Conservation (phyloP, 2,329 filamentous ascomycete genomes). For the Lanzia echinophila region DNA sequence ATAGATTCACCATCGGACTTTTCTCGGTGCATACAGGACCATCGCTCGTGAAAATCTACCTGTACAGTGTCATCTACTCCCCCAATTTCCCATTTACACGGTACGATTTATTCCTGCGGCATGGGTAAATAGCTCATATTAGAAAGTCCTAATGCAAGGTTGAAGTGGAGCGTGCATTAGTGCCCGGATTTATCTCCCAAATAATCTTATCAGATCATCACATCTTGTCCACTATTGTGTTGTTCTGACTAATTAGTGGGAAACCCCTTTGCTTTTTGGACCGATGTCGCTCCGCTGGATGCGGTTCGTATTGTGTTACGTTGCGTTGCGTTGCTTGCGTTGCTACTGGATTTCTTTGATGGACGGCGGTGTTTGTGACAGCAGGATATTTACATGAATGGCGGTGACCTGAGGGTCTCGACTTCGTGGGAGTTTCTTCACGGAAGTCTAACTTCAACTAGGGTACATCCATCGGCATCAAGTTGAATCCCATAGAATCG, state of each 20-base stretch:
- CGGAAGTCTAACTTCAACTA: too few relatives aligned
- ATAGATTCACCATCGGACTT: too few relatives aligned
- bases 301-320: not conserved
- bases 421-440: too few relatives aligned
- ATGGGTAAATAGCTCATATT: not conserved
- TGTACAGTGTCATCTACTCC: too few relatives aligned
- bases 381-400: too few relatives aligned
- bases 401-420: too few relatives aligned
- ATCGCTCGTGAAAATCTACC: too few relatives aligned
- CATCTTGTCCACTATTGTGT: not conserved
- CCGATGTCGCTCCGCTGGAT: not conserved
- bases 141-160: not conserved
- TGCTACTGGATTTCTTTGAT: not conserved
- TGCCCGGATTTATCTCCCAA: not conserved
- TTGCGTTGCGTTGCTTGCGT: not conserved
- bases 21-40: too few relatives aligned
- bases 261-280: not conserved
- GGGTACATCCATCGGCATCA: too few relatives aligned
- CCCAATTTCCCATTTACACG: too few relatives aligned
- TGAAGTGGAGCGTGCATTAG: not conserved
- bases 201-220: conserved; percentile 1
- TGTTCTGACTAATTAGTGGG: not conserved
- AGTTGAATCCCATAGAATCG: too few relatives aligned
- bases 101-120: not conserved
- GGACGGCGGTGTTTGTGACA: not conserved